These are phyloP conservation scores for Aspergillus biplanus DNA, from an alignment of 495 filamentous ascomycete genomes.

Conservation along the genomic window DNA sequence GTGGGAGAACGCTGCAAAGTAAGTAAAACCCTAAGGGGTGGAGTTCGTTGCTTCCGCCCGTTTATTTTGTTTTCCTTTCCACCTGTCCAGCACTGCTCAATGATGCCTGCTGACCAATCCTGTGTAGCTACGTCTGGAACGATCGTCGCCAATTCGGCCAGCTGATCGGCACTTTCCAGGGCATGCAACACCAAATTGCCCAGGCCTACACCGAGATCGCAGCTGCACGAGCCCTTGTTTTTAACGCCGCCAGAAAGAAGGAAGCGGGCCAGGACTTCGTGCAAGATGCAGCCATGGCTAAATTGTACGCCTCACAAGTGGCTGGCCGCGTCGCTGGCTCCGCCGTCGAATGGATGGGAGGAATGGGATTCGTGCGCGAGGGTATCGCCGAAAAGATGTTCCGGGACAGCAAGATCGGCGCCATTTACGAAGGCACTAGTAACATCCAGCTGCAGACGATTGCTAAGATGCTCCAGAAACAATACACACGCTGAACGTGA, in stretches of 20 bases:
- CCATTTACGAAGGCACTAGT: constrained; percentile 96
- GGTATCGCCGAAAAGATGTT: constrained; percentile 98
- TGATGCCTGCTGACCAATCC: neutral
- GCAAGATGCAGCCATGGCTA: constrained; percentile 95
- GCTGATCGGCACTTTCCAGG: constrained; percentile 93
- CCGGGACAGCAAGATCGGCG: constrained; percentile 97
- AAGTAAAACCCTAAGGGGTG: constrained; percentile 30
- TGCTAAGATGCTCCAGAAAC: constrained; percentile 85
- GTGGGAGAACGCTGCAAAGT: constrained; percentile 92
- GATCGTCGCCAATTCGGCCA: constrained; percentile 97
- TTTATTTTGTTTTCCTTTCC: neutral
- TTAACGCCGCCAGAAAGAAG: constrained; percentile 97
- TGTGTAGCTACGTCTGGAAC: constrained; percentile 81
- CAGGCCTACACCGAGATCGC: constrained; percentile 93
- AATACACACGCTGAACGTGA: constrained; percentile 20
- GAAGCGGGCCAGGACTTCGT: constrained; percentile 96
- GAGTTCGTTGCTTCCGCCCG: neutral
- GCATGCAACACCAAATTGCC: constrained; percentile 98
- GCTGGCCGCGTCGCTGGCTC: constrained; percentile 83
- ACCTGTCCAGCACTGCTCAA: neutral
- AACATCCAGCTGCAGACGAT: constrained; percentile 90
- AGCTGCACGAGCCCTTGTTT: constrained; percentile 89
- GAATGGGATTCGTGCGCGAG: constrained; percentile 95
- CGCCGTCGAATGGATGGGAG: constrained; percentile 98
- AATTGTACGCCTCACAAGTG: constrained; percentile 92